Evolutionary conservation across 352 stramenopile species (phyloP), one percentile per base, ranked within the genome.

Genomic region (Phytophthora citrophthora): DNA sequence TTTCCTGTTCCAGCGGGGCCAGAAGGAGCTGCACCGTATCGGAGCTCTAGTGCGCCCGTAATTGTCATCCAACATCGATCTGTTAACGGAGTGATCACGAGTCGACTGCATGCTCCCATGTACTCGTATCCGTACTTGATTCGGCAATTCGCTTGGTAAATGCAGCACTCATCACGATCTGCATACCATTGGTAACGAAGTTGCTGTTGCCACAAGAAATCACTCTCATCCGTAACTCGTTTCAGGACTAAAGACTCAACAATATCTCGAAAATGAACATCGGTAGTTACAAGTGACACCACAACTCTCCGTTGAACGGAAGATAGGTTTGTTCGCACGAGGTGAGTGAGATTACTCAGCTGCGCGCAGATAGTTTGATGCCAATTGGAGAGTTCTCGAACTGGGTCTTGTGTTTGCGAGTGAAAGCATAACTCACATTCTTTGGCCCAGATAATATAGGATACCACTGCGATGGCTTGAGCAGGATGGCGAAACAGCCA

Each of bases 11-110:
- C 93, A 9, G 92, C 90, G 10, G 93, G 90, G 16, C 92, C 93
- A 4, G 92, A 95, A 6, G 92, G 93, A 1, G 92, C 86, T 5
- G 88, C 94, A 8, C 93, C 94, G 23, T 97, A 90, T n/a, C 76
- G 82, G 12, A 98, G 53, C 18, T 93, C 79, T 4, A 98, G 71
- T 2, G 94, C 94, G 15, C 89, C 85, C 1, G 93, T 98, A 16
- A 98, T 90, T 8, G 94, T 98, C 70, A 98, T 94, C 83, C 95
- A 98, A 58, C 90, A 97, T 0, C 93, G 85, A 62, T 98, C 94
- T 0, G 94, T 98, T 38, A 98, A 64, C 9, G 94, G 94, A 6
- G 94, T 98, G 54, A 98, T 98, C 8, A 98, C 94, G 4, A 98
- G 77, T 0, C 94, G 81, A 15, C 77, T 91, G 32, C 86, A 91